phyloP scores from a whole-genome alignment of 805 yeast species.

The Torulaspora microellipsoides region DNA sequence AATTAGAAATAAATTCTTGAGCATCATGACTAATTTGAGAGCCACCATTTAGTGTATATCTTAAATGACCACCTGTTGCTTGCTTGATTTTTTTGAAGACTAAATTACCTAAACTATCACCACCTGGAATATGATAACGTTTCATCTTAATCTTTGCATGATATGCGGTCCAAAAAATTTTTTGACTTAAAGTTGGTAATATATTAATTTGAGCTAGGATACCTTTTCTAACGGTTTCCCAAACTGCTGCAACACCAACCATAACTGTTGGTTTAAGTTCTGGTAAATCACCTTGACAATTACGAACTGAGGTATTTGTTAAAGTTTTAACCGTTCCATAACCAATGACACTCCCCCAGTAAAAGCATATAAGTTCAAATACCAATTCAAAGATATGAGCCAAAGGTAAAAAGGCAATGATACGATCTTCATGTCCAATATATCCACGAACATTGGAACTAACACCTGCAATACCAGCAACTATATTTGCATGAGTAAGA shows the following conservation, averaged over 20 bases:
- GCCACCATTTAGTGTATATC: conserved; percentile 80
- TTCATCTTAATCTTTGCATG: conserved; percentile 63
- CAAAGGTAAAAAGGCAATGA: conserved; percentile 86
- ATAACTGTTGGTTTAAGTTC: conserved; percentile 86
- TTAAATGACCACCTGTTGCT: conserved; percentile 91
- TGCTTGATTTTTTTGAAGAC: conserved; percentile 84
- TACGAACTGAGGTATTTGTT: conserved; percentile 72
- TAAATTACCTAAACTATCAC: conserved; percentile 54
- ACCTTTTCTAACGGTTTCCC: conserved; percentile 95
- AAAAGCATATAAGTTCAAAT: conserved; percentile 71
- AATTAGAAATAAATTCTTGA: conserved; percentile 70
- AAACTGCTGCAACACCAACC: conserved; percentile 99
- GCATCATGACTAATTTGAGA: conserved; percentile 81
- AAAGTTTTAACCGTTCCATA: conserved; percentile 92
- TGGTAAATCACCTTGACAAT: conserved; percentile 83
- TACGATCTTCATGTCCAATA: conserved; percentile 57
- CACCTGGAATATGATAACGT: conserved; percentile 69
- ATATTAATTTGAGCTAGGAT: conserved; percentile 68
- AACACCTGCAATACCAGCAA: conserved; percentile 87
- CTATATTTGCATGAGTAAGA: conserved; percentile 56
- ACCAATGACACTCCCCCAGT: conserved; percentile 89
- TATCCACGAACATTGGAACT: conserved; percentile 53
- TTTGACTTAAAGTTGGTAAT: conserved; percentile 63
- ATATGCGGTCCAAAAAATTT: conserved; percentile 84
- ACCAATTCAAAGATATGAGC: conserved; percentile 95